Conservation (phyloP, 2,329 filamentous ascomycete genomes). For the Pyricularia sp. region DNA sequence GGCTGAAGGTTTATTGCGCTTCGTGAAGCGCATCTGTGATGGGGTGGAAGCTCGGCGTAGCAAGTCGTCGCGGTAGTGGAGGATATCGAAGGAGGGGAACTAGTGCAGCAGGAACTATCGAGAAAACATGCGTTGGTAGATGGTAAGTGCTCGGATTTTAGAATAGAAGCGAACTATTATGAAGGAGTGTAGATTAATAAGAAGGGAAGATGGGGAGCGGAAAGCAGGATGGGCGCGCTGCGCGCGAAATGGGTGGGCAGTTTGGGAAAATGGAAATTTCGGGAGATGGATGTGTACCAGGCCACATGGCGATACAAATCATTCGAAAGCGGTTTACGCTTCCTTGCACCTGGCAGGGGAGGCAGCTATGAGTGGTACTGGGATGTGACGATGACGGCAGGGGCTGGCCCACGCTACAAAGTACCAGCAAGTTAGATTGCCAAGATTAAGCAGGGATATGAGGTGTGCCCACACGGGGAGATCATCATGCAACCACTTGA, state of each 20-base stretch:
- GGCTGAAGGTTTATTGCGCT: constrained; percentile 7
- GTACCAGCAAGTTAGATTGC: neutral
- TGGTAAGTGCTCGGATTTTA: neutral
- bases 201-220: neutral
- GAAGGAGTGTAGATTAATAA: constrained; percentile 1
- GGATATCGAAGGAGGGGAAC: neutral
- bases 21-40: constrained; percentile 6
- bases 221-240: neutral
- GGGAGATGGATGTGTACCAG: constrained; percentile 1
- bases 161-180: neutral
- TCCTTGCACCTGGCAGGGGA: neutral
- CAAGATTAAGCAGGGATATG: neutral
- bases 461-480: neutral
- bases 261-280: constrained; percentile 5
- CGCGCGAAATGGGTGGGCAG: neutral
- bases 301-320: constrained; percentile 8
- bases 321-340: neutral
- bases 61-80: neutral
- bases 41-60: neutral
- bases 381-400: neutral
- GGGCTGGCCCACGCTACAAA: neutral
- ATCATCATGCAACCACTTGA: constrained; percentile 1
- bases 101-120: neutral
- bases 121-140: no score
- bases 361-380: neutral